These are phyloP conservation scores for Rosellinia necatrix DNA, from an alignment of 2,329 filamentous ascomycete genomes.

Conservation along the genomic window DNA sequence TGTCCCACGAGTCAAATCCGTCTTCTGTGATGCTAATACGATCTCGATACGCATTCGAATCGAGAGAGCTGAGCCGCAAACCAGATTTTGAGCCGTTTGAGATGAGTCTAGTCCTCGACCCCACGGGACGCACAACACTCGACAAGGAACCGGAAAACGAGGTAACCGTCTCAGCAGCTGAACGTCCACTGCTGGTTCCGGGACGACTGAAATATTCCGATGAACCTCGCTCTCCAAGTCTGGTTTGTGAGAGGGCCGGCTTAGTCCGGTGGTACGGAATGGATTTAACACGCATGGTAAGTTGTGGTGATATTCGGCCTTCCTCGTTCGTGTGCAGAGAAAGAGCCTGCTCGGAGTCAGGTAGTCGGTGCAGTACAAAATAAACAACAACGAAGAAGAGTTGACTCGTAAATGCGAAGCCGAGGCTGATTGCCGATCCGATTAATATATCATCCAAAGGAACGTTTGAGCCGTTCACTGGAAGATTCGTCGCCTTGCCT, in stretches of 20 bases:
- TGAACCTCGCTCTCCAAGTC: constrained; percentile 42
- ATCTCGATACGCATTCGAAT: constrained; percentile 47
- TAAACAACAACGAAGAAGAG: constrained; percentile 53
- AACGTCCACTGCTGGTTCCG: constrained; percentile 50
- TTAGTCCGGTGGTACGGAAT: constrained; percentile 53
- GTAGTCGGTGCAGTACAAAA: constrained; percentile 46
- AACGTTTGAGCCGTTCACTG: constrained; percentile 42
- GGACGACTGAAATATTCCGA: constrained; percentile 49
- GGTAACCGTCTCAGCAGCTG: constrained; percentile 51
- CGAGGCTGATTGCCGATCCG: constrained; percentile 51
- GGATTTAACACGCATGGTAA: constrained; percentile 52
- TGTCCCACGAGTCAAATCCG: constrained; percentile 77
- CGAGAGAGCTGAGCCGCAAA: constrained; percentile 53
- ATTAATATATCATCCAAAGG: constrained; percentile 46
- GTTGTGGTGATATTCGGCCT: constrained; percentile 36
- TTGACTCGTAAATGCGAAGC: constrained; percentile 52
- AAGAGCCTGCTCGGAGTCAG: constrained; percentile 35
- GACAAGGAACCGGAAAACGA: constrained; percentile 56
- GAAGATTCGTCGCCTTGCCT: constrained; percentile 39
- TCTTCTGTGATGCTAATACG: constrained; percentile 53
- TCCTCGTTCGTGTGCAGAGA: constrained; percentile 43
- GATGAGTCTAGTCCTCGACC: constrained; percentile 61
- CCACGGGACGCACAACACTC: constrained; percentile 57
- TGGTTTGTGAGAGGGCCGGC: constrained; percentile 44
- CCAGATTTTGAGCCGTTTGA: constrained; percentile 45